Percentiles rank a stretch among this genome's conserved stretches.
Evolutionary conservation across 2,329 filamentous ascomycete genomes (phyloP).

Genomic region (Paecilomyces dactylethromorphus): DNA sequence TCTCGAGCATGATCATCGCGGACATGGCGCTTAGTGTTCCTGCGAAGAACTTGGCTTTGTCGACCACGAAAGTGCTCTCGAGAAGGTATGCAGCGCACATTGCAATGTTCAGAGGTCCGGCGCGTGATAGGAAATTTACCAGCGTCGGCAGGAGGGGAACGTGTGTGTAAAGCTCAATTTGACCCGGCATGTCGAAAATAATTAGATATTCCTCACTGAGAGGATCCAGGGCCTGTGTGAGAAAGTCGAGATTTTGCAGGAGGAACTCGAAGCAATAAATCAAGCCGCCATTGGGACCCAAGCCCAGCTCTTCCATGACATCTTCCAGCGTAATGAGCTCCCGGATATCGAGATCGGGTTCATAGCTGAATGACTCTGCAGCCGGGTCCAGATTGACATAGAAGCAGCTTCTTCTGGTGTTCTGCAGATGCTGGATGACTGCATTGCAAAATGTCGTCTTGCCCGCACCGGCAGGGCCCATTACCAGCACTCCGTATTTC

Average conservation of each 20-base stretch:
- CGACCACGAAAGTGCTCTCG: constrained; percentile 91
- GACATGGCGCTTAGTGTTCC: constrained; percentile 96
- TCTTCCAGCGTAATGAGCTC: constrained; percentile 89
- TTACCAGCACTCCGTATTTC: constrained; percentile 90
- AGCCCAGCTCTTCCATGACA: constrained; percentile 90
- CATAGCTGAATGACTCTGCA: constrained; percentile 84
- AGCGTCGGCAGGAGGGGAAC: constrained; percentile 85
- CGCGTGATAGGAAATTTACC: constrained; percentile 70
- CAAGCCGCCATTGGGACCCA: constrained; percentile 85
- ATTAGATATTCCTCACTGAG: constrained; percentile 94
- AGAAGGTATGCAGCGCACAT: constrained; percentile 92
- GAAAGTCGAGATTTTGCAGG: constrained; percentile 87
- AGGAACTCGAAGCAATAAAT: constrained; percentile 98
- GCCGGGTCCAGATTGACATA: constrained; percentile 98
- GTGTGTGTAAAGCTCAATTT: constrained; percentile 98
- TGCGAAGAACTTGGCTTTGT: constrained; percentile 95
- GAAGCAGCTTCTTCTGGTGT: constrained; percentile 87
- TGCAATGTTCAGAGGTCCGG: constrained; percentile 77
- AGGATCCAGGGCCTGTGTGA: constrained; percentile 75
- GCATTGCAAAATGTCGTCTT: constrained; percentile 96
- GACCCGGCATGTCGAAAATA: constrained; percentile 96
- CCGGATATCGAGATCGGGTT: constrained; percentile 90
- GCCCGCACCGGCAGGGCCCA: constrained; percentile 92
- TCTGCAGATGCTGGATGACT: constrained; percentile 85
- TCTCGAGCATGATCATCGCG: constrained; percentile 97